A percentile compares a stretch with the other conserved stretches of the same genome.
These are phyloP conservation scores for Chaetoscypha palmicola DNA, from an alignment of 2,329 filamentous ascomycete genomes.

Conservation along the genomic window DNA sequence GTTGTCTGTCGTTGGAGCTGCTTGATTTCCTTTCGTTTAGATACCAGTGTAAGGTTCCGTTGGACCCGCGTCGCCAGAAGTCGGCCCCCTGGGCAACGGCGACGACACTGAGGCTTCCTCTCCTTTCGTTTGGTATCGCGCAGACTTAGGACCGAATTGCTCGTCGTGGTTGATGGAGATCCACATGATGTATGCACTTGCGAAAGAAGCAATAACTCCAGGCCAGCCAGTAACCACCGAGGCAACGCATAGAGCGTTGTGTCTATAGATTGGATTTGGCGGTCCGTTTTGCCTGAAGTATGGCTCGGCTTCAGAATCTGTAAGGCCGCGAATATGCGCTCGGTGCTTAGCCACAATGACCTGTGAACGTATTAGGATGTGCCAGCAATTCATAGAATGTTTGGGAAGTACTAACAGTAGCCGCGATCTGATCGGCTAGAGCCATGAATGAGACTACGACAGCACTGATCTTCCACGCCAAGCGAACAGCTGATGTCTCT, in stretches of 20 bases:
- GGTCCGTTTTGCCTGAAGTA: constrained; percentile 31
- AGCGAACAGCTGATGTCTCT: constrained; percentile 41
- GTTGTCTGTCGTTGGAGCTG: no score
- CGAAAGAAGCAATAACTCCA: constrained; percentile 41
- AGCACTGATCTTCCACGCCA: constrained; percentile 48
- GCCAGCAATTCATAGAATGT: neutral
- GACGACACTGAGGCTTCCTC: constrained; percentile 16
- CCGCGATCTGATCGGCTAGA: constrained; percentile 40
- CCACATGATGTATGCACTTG: constrained; percentile 33
- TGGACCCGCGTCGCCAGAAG: no score
- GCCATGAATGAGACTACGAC: constrained; percentile 41
- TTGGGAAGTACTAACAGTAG: constrained; percentile 34
- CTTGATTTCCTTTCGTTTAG: no score
- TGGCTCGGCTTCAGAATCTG: constrained; percentile 24
- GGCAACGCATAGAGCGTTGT: constrained; percentile 44
- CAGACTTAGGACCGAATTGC: constrained; percentile 25
- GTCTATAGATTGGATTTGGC: constrained; percentile 37
- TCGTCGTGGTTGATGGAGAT: constrained; percentile 32
- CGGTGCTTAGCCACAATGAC: constrained; percentile 40
- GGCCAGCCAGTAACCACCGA: constrained; percentile 47
- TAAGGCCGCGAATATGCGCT: constrained; percentile 39
- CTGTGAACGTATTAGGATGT: constrained; percentile 14
- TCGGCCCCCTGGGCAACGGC: no score
- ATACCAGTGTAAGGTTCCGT: no score
- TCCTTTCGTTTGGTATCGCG: constrained; percentile 14